Evolutionary conservation across 805 yeast species (phyloP).

Genomic region (Candida incommunis): DNA sequence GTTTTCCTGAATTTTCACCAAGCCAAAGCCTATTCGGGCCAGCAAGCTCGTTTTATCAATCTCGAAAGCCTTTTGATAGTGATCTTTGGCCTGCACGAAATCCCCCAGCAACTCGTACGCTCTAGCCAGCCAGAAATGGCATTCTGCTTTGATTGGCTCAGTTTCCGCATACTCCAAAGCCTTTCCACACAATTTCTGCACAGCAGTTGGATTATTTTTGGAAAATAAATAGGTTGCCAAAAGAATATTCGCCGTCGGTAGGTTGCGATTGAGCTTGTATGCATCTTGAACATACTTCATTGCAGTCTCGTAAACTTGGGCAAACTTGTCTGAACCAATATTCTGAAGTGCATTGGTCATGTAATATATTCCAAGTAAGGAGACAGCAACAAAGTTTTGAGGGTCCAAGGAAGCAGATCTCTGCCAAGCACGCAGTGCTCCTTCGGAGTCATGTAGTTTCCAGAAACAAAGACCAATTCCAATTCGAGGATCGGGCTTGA

Average conservation of each 20-base stretch:
- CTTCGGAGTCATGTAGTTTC: constrained; percentile 62
- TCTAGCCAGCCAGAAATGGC: constrained; percentile 78
- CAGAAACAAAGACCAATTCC: constrained; percentile 94
- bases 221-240: constrained; percentile 63
- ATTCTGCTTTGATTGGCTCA: constrained; percentile 40
- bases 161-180: constrained; percentile 29
- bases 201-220: constrained; percentile 42
- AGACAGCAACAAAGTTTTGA: constrained; percentile 41
- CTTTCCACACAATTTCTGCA: constrained; percentile 39
- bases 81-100: constrained; percentile 52
- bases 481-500: constrained; percentile 83
- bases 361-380: constrained; percentile 52
- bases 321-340: constrained; percentile 38
- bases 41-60: constrained; percentile 45
- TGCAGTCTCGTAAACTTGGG: constrained; percentile 41
- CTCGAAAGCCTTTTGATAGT: constrained; percentile 59
- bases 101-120: constrained; percentile 48
- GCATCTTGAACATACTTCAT: constrained; percentile 31
- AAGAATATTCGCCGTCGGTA: constrained; percentile 49
- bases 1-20: constrained; percentile 63
- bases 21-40: constrained; percentile 74
- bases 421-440: constrained; percentile 75
- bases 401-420: constrained; percentile 59
- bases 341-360: constrained; percentile 49
- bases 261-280: constrained; percentile 28